These are phyloP conservation scores for Hypoxylon sp. DNA, from an alignment of 2,329 filamentous ascomycete species.

Conservation along the genomic window DNA sequence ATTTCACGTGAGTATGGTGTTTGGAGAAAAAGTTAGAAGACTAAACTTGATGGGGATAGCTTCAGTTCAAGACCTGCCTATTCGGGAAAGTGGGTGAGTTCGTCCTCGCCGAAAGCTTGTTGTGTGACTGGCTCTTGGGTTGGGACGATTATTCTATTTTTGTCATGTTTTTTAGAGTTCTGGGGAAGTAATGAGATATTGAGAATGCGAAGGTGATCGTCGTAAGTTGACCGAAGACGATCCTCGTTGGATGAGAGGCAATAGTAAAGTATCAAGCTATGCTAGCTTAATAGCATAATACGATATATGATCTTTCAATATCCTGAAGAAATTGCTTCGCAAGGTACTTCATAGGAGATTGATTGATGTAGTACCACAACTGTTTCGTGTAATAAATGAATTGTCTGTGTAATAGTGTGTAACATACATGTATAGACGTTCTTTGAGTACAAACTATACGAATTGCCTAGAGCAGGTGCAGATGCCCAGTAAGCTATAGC, in stretches of 20 bases:
- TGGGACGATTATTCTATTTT: background rate
- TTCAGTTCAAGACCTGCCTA: conserved; percentile 25
- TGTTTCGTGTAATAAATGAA: too few species aligned
- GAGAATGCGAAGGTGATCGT: background rate
- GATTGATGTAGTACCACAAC: too few species aligned
- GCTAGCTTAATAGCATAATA: too few species aligned
- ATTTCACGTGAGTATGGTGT: conserved; percentile 39
- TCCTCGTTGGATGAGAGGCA: background rate
- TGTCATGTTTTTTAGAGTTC: background rate
- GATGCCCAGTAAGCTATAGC: too few species aligned
- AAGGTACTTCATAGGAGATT: too few species aligned
- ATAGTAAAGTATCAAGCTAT: too few species aligned
- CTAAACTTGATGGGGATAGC: conserved; percentile 20
- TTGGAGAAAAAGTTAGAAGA: conserved; percentile 11
- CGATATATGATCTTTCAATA: too few species aligned
- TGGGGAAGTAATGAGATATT: background rate
- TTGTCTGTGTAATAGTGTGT: too few species aligned
- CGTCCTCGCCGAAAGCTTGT: background rate
- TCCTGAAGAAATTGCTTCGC: too few species aligned
- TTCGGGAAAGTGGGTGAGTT: conserved; percentile 20
- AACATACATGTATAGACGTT: too few species aligned
- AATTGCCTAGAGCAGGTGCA: too few species aligned
- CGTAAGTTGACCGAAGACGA: background rate
- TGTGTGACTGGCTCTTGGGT: background rate
- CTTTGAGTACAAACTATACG: too few species aligned